Evolutionary conservation across 2,329 filamentous ascomycete genomes (phyloP), one percentile per base, ranked within the genome.

Genomic region (Blastomyces silverae): DNA sequence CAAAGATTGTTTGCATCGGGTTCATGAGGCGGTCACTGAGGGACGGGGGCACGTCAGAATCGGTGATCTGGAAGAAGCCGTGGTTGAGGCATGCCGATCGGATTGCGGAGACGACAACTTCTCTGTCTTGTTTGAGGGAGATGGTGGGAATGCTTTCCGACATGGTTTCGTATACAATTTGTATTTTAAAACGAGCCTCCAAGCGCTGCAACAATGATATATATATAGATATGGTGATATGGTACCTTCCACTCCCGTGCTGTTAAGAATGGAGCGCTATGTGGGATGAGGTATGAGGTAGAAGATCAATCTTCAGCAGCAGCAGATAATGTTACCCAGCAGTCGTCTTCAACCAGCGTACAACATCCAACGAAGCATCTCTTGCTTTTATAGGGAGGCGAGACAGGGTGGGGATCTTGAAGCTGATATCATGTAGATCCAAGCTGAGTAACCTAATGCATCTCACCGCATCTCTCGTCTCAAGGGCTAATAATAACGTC

Each of bases 1-100:
- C 22, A 31, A 64, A 53, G 22, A 50, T 53, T 20, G 28, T 61
- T 46, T 64, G 25, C 62, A 64, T 60, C 31, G 31, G 55, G n/a
- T n/a, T 22, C 15, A 60, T 22, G n/a, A 60, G 53, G n/a, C 37
- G n/a, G 25, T 2, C 2, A 17, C 58, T 22, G 52, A 48, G 53
- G 31, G 58, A 37, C 7, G 53, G 10, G 3, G 34, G 34, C 31
- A 25, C 11, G 13, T 22, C 6, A 34, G 34, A 58, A 31, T 42
- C 17, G 5, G 56, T 58, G 28, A 56, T 56, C 37, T 58, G 56
- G 34, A 58, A 22, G 31, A 58, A 58, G 4, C 56, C 20, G 34
- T 39, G 56, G 56, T 20, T 42, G 20, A 58, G 31, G 20, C 56
- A 42, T n/a, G 15, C 56, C 22, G 31, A 58, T 39, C 20, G 34